Base-by-base conservation (phyloP, 768 basidiomycete genomes). In the Crepidotus variabilis region DNA sequence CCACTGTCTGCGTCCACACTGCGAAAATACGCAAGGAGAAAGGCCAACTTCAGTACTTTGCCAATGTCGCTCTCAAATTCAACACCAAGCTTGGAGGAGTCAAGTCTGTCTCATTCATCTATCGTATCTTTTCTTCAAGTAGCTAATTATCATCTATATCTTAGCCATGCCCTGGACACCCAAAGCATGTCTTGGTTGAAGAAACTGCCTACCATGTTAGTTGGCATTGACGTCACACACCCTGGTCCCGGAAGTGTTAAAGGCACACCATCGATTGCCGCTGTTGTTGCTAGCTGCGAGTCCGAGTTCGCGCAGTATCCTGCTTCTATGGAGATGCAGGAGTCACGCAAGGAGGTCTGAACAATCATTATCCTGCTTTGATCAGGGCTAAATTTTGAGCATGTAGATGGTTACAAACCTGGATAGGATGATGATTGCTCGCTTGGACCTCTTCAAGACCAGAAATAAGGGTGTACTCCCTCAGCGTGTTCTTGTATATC, bases 141-240 rank as follows among this genome's bases (percentile, higher is more conserved):
- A 59, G 47, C 13, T 47, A 18, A 47, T 57, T 14, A 57, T 47
- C 49, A 11, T 20, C 8, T 28, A 8, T 23, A 7, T n/a, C 32
- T 46, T 53, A 80, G 80, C 55, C 81, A 83, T 58, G 62, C 65
- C 9, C 66, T 83, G 9, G 80, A 82, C 63, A 62, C 78, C 13
- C 73, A 57, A 1, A 84, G 76, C 54, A 79, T 88, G 77, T 59
- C 60, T 6, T 90, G 87, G 88, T 69, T 93, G 50, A 76, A 67
- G 7, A 66, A 77, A 65, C 69, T 66, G 57, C 80, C 80, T 18
- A 92, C 92, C 3, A 93, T 94, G 88, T 64, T 94, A 20, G 82
- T 93, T 10, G 92, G 92, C 1, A 90, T 92, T 64, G 90, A 81
- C 63, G 88, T 90, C 21, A 92, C 88, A 1, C 90, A 93, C 69